Conservation (phyloP, 1,284 basidiomycete species). For the Ustilago esculenta region DNA sequence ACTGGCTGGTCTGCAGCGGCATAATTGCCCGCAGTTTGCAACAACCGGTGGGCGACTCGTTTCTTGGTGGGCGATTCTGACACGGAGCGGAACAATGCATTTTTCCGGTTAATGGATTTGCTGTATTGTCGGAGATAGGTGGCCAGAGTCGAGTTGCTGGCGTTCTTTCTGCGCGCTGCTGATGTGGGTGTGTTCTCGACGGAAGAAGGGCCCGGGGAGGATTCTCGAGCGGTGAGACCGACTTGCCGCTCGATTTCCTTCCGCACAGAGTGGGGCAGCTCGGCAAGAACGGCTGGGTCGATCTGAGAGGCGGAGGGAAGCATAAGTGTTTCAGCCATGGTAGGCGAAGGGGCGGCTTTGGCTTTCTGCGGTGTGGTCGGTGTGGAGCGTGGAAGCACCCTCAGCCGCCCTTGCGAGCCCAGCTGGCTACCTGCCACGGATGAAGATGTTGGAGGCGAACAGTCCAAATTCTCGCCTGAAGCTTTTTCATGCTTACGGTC, state of each 20-base stretch:
- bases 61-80: slow-evolving; percentile 42
- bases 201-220: slow-evolving; percentile 18
- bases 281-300: slow-evolving; percentile 57
- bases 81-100: slow-evolving; percentile 23
- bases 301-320: slow-evolving; percentile 61
- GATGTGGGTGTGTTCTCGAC: slow-evolving; percentile 33
- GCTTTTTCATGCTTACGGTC: neutral
- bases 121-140: slow-evolving; percentile 12
- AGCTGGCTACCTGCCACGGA: neutral
- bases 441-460: neutral
- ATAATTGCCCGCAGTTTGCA: slow-evolving; percentile 12
- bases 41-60: slow-evolving; percentile 20
- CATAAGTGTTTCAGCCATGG: slow-evolving; percentile 35
- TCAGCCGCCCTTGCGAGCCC: slow-evolving; percentile 13
- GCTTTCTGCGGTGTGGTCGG: slow-evolving; percentile 42
- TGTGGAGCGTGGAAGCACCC: slow-evolving; percentile 35
- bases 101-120: slow-evolving; percentile 2
- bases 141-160: slow-evolving; percentile 12
- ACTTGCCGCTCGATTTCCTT: slow-evolving; percentile 56
- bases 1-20: slow-evolving; percentile 17
- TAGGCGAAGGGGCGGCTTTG: slow-evolving; percentile 24
- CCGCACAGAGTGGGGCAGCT: slow-evolving; percentile 55
- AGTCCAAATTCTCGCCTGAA: neutral
- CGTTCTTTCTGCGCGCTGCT: slow-evolving; percentile 14
- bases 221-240: slow-evolving; percentile 11